Conservation (phyloP, 73 alveolate genomes). For the Uronychia binucleata region DNA sequence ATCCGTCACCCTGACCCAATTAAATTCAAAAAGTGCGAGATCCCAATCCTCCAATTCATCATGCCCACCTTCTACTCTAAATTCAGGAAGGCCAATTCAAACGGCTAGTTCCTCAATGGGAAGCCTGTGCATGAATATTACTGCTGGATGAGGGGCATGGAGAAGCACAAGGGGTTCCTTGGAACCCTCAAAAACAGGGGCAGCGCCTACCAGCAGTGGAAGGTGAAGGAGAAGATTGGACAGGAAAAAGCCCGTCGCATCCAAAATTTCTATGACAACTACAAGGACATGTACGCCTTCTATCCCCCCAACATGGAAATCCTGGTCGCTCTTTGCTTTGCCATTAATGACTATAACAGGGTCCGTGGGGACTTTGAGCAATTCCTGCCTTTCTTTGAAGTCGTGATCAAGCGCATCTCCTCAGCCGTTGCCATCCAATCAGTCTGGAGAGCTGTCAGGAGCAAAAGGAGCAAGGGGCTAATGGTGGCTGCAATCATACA, state of each 20-base stretch:
- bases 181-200: not conserved
- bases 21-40: not conserved
- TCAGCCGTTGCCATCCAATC: constrained; percentile 41
- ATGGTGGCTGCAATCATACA: constrained; percentile 27
- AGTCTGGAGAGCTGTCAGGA: constrained; percentile 10
- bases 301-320: constrained; percentile 4
- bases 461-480: constrained; percentile 9
- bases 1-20: constrained; percentile 22
- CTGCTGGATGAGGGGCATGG: constrained; percentile 5
- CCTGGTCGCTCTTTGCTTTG: not conserved
- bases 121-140: not conserved
- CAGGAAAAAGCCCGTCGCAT: not conserved
- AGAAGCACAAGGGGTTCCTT: not conserved
- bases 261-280: constrained; percentile 9
- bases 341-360: constrained; percentile 16
- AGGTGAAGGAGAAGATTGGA: not conserved
- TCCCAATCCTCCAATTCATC: constrained; percentile 1
- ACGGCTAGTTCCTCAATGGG: not conserved
- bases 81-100: not conserved
- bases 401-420: constrained; percentile 28
- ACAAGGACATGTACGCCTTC: constrained; percentile 14
- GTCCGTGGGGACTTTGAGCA: not conserved
- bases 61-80: constrained; percentile 24
- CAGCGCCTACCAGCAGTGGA: not conserved
- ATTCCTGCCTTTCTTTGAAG: constrained; percentile 38